Evolutionary conservation across 495 filamentous ascomycete genomes (phyloP), one percentile per base, ranked within the genome.

Genomic region (Trichoderma orchidacearum): DNA sequence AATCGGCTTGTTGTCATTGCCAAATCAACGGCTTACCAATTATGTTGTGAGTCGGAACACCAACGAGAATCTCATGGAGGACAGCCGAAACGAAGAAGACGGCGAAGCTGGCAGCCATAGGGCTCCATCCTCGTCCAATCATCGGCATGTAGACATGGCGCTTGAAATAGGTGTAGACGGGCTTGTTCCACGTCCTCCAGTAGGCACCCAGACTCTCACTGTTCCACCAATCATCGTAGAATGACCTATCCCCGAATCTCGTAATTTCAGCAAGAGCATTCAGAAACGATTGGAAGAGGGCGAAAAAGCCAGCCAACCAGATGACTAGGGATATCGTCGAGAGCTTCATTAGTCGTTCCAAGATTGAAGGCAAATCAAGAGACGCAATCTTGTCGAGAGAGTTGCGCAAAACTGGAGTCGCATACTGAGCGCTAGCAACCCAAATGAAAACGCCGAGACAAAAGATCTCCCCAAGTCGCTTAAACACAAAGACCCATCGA

Each of bases 151-250:
- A 96, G 29, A 98, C 80, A 67, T 98, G 93, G 35, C 93, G 72
- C 62, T 85, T 88, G 89, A 98, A 96, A 70, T 94, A 98, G 51
- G 88, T 80, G 65, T 94, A 94, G 11, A 97, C 92, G 2, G 93
- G 93, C 62, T 93, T 94, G 66, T 98, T 98, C 93, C 93, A 98
- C 0, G 85, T 87, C 23, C 89, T 79, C 93, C 93, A 98, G 73
- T 98, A 98, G 7, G 75, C 76, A 3, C 92, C 89, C 3, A 97
- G 71, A 58, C 84, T 87, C 15, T 83, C 82, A 45, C 84, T 89
- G 64, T 98, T 98, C 93, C 92, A 98, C 93, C 93, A 98, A 57
- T 93, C 89, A 1, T 86, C 84, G 67, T 98, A 98, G 67, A 97
- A 98, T 50, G 92, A 85, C 17, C 93, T 81, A 69, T 98, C 93